Evolutionary conservation across 352 stramenopile genomes (phyloP), one percentile per base, ranked within the genome.

Genomic region (Phytophthora cactorum): DNA sequence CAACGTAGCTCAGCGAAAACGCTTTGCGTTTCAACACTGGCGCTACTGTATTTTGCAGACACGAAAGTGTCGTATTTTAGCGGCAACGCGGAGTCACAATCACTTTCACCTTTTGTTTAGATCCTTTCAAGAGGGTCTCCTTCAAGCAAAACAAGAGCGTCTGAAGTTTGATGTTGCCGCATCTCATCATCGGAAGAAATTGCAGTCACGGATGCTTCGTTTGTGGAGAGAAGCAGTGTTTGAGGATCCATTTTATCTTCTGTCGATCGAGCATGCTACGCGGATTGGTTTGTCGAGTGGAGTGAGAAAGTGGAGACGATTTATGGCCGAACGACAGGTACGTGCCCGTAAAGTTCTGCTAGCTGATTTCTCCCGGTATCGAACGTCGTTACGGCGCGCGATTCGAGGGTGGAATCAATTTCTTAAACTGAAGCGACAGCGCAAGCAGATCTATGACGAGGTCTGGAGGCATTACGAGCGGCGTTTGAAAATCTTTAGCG

Each of bases 341-440:
- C 14, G 4, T 6, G 50, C 60, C 0, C 55, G 51, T 34, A 63
- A 73, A 4, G 32, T 70, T n/a, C 32, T 82, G 1, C 25, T 74
- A 52, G 64, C 75, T 28, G 72, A 80, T 58, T 77, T 68, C 27
- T 79, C 72, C 27, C 54, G 67, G 9, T 74, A 71, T 52, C 66
- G 45, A 57, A 34, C 10, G 32, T 45, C 8, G 28, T 50, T 73
- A 58, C 46, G 34, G 25, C 45, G 47, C n/a, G 62, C 50, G 12
- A 5, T 72, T 51, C 31, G 45, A 39, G 17, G 39, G 1, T 71
- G 52, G 43, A 36, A 38, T 1, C 75, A 55, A 22, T 66, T 67
- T 54, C 47, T 68, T 14, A 22, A 39, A 5, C 52, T 39, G 44
- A 68, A 53, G 22, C 54, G 38, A 15, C 36, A 60, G n/a, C 44